Percentiles rank a stretch among this genome's conserved stretches.
These are phyloP conservation scores for Penicillium sp. DNA, from an alignment of 2,329 filamentous ascomycete genomes.

Conservation along the genomic window DNA sequence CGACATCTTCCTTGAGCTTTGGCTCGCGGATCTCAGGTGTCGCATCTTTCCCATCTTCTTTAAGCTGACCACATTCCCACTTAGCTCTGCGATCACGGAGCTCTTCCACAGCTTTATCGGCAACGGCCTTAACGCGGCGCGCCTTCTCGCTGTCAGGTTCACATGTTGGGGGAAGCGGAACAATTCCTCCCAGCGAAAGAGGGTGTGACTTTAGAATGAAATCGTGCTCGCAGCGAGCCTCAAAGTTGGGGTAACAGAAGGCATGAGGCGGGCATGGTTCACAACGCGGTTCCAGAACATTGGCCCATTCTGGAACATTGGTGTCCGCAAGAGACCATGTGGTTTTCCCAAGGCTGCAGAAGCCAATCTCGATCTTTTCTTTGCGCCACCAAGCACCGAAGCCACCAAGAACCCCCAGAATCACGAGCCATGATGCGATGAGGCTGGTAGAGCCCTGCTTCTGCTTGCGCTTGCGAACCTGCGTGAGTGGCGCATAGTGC, in stretches of 20 bases:
- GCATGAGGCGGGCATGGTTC: constrained; percentile 90
- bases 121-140: constrained; percentile 81
- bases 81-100: constrained; percentile 83
- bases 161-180: constrained; percentile 88
- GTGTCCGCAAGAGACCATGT: constrained; percentile 63
- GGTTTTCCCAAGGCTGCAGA: constrained; percentile 80
- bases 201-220: constrained; percentile 87
- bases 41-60: constrained; percentile 64
- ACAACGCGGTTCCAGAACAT: constrained; percentile 75
- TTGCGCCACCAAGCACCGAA: constrained; percentile 86
- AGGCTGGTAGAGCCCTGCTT: constrained; percentile 55
- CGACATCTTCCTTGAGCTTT: constrained; percentile 77
- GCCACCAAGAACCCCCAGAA: constrained; percentile 70
- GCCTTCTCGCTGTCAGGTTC: constrained; percentile 94
- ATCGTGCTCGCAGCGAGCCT: constrained; percentile 80
- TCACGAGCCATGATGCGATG: constrained; percentile 71
- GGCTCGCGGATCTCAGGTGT: constrained; percentile 69
- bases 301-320: constrained; percentile 73
- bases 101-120: constrained; percentile 84
- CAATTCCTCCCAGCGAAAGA: constrained; percentile 74
- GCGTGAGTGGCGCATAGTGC: constrained; percentile 44
- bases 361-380: constrained; percentile 95
- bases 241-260: constrained; percentile 79
- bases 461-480: constrained; percentile 26
- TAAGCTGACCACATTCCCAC: constrained; percentile 83